Evolutionary conservation across 2,329 filamentous ascomycete genomes (phyloP), one percentile per base, ranked within the genome.

Genomic region (Fusarium mundagurra): DNA sequence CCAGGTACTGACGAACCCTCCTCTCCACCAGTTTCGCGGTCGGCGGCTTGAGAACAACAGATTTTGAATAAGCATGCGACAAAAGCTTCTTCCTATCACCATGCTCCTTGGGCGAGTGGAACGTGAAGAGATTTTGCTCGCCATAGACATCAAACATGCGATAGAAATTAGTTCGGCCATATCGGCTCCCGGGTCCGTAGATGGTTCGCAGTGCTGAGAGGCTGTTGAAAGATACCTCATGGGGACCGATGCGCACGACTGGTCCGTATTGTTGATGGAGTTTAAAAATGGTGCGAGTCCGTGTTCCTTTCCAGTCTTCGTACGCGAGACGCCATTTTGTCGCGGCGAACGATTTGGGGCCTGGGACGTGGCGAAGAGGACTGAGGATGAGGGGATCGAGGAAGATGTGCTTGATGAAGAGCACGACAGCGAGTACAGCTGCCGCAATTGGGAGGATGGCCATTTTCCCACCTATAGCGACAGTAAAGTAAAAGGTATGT

Each of bases 111-210:
- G 81, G 80, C 0, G 82, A 80, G 12, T 80, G 79, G 67, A 89
- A 89, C 0, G 86, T 87, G 75, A 90, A 89, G 5, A 90, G 73
- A 61, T 89, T 88, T 75, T 84, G 84, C 16, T 81, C 81, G 1
- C 86, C 86, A 57, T 88, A 88, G 0, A 84, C 86, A 70, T 88
- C 86, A 66, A 90, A 89, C 85, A 89, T 88, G 50, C 84, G 83
- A 63, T 90, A 90, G 73, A 89, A 90, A 3, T 59, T 53, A 0
- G 87, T 87, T 44, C 87, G 79, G 45, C 85, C 86, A 63, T 86
- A 89, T 1, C 83, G 83, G 51, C 83, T 86, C 3, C 88, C 88
- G 2, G 88, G 84, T 1, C 88, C 87, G 76, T 90, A 89, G 29
- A 90, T 89, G 1, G 84, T 84, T n/a, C 84, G 83, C 43, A 89